phyloP scores from a whole-genome alignment of 352 stramenopile genomes.

The Phytophthora syringae region DNA sequence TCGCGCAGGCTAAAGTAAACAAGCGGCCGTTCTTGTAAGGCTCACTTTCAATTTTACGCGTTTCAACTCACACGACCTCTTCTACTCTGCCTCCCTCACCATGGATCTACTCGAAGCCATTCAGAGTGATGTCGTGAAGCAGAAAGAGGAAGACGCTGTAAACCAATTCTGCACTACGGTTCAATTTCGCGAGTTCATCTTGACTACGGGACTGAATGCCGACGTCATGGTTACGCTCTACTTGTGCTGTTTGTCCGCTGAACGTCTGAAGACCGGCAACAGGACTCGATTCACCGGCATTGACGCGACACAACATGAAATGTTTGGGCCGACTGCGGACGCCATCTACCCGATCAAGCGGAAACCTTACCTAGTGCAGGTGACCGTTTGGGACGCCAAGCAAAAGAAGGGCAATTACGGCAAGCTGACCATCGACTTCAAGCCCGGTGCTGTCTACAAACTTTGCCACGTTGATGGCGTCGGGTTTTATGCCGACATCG shows the following conservation, averaged over 20 bases:
- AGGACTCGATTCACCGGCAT: not conserved
- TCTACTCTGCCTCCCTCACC: not conserved
- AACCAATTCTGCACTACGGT: not conserved
- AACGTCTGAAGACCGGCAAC: not conserved
- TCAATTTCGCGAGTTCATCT: not conserved
- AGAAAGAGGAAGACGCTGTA: not conserved
- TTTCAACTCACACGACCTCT: not conserved
- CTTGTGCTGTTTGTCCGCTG: not conserved
- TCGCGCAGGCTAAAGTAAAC: not conserved
- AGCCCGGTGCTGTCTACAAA: not conserved
- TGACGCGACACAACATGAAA: not conserved
- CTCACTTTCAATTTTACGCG: not conserved
- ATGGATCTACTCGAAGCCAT: conserved; percentile 1
- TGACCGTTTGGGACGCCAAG: not conserved
- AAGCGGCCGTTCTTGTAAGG: not conserved
- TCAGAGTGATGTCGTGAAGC: not conserved
- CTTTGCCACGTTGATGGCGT: not conserved
- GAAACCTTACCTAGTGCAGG: not conserved
- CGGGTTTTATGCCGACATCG: not conserved
- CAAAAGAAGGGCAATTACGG: not conserved
- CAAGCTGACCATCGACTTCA: not conserved
- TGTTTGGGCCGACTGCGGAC: not conserved
- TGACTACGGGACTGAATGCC: conserved; percentile 19
- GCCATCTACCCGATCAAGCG: not conserved
- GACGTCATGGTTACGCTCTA: too few species aligned